phyloP scores from a whole-genome alignment of 2,329 filamentous ascomycete genomes.

The Microdochium trichocladiopsis region DNA sequence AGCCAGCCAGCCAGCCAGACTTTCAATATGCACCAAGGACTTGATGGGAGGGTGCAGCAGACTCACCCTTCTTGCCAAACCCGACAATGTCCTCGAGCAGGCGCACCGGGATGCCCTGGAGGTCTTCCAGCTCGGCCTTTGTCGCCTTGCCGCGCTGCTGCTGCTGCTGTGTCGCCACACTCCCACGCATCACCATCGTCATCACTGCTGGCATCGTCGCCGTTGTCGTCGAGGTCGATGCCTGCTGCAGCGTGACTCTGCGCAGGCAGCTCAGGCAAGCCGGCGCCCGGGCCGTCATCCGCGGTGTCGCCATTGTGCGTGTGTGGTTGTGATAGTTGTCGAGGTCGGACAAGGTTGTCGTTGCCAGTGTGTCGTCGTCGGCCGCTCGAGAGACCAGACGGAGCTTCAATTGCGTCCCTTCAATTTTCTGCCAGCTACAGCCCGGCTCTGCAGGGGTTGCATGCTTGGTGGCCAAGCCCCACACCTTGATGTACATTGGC shows the following conservation, averaged over 20 bases:
- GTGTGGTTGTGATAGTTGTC: background rate
- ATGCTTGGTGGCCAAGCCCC: no score
- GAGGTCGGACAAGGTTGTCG: background rate
- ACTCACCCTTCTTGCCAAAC: slow-evolving; percentile 30
- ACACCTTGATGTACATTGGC: no score
- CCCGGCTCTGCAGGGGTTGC: no score
- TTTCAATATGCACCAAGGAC: background rate
- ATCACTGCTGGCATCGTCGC: no score
- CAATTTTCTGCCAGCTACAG: no score
- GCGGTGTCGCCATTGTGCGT: slow-evolving; percentile 5
- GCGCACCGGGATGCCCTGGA: slow-evolving; percentile 34
- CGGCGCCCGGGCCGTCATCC: slow-evolving; percentile 7
- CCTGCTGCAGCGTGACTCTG: slow-evolving; percentile 12
- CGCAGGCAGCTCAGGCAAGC: slow-evolving; percentile 24
- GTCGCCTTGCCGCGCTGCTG: slow-evolving; percentile 29
- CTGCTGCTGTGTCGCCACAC: no score
- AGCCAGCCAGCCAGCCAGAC: no score
- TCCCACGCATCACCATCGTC: no score
- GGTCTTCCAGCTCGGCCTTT: slow-evolving; percentile 25
- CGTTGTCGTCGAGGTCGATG: slow-evolving; percentile 6
- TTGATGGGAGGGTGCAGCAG: background rate
- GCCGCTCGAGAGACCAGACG: no score
- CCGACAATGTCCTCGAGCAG: slow-evolving; percentile 30
- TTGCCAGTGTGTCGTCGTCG: background rate
- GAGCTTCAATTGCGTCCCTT: no score